These are phyloP conservation scores for Phytophthora europaea DNA, from an alignment of 352 stramenopile genomes.

Conservation along the genomic window DNA sequence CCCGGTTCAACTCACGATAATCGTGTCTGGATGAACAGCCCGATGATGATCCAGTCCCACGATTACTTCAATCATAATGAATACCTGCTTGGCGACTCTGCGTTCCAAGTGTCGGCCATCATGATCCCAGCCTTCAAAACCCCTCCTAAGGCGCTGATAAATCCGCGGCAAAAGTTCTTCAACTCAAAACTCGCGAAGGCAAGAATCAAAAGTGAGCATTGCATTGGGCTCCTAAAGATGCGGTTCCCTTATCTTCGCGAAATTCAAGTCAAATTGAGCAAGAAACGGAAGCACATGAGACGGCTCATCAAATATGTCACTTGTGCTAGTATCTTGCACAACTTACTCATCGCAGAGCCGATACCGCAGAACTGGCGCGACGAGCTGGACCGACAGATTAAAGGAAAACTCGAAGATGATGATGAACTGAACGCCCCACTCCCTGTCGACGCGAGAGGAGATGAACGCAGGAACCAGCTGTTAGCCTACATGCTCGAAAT, in stretches of 20 bases:
- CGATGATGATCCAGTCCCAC: neutral
- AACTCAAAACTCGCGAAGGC: conserved; percentile 27
- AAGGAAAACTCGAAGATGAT: conserved; percentile 16
- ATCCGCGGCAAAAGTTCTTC: conserved; percentile 26
- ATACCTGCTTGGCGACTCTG: conserved; percentile 34
- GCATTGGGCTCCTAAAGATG: conserved; percentile 36
- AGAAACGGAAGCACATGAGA: conserved; percentile 29
- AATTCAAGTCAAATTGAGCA: conserved; percentile 18
- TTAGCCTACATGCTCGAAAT: conserved; percentile 25
- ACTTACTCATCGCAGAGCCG: conserved; percentile 28
- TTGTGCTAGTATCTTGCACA: conserved; percentile 31
- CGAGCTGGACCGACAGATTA: conserved; percentile 3
- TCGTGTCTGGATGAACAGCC: conserved; percentile 39
- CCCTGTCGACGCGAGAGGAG: conserved; percentile 5
- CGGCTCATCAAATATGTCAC: conserved; percentile 24
- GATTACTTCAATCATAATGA: conserved; percentile 27
- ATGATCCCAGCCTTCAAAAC: conserved; percentile 39
- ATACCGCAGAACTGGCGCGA: conserved; percentile 14
- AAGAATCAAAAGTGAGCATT: conserved; percentile 39
- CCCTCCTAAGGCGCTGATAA: conserved; percentile 8
- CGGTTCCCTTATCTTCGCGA: conserved; percentile 34
- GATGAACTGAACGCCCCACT: conserved; percentile 28
- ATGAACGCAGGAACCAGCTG: conserved; percentile 14
- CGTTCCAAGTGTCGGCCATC: conserved; percentile 23
- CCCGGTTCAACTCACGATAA: conserved; percentile 36